Base-by-base conservation (phyloP, 352 stramenopile species). In the Phytophthora hibernalis region DNA sequence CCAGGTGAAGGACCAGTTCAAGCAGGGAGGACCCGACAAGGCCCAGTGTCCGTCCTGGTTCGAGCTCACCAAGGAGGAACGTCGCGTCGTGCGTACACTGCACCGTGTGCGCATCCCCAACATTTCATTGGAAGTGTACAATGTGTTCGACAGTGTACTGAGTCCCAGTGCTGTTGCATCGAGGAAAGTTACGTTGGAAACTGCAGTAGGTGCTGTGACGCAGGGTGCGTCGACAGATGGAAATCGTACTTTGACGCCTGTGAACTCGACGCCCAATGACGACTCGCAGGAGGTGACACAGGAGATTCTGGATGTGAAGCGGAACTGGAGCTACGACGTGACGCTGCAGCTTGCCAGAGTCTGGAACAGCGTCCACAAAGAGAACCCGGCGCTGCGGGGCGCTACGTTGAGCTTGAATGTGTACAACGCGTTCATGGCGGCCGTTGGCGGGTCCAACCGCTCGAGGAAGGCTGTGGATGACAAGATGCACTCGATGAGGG, bases 401-500 rank as follows among this genome's bases (percentile, higher is more conserved):
- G 71, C 77, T 7, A 69, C 70, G 13, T 54, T 91, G 15, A 83
- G 80, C 47, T 76, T 85, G 20, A 72, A 77, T 13, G 80, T 91
- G 33, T 86, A 87, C 56, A 77, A 72, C 13, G 70, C 78, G 18
- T 85, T 91, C 35, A 82, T 84, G 64, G 58, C 68, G 9, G 61
- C 55, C 0, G 77, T 86, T 3, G 78, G 77, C 11, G 69, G 72
- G 10, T 84, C 69, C 3, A 83, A 80, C 33, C 77, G 82, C 8
- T 87, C 82, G 16, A 74, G 77, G 3, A 89, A 91, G 37, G 80
- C 83, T 18, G 78, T 89, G 26, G 82, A 87, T 47, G 82, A 91
- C 66, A 89, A 89, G 50, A 89, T 91, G 82, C 82, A 89, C 63
- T 84, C 70, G n/a, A 91, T 89, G 76, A 87, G 83, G 45, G 79